Base-by-base conservation (phyloP, 1,139 yeast genomes). In the Insectozyma bohioensis region DNA sequence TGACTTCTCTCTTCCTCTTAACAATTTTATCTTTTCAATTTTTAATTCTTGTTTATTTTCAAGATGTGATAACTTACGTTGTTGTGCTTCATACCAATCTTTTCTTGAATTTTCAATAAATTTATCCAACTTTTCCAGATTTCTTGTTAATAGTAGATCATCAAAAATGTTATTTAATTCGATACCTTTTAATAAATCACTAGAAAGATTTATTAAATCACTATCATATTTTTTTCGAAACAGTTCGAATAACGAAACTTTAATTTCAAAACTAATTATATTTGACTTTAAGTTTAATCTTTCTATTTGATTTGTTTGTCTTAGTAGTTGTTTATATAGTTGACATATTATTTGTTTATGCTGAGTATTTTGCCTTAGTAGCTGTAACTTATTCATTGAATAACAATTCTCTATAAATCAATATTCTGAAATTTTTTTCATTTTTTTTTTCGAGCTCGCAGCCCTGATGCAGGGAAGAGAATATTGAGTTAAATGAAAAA, bases 251-350 rank as follows among this genome's bases (percentile, higher is more conserved):
- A 28, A 7, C n/a, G 20, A 20, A 10, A 33, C 21, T 24, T 33
- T 22, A 15, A 23, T 20, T 3, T 31, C 30, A 8, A 18, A 17
- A 11, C 8, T 16, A 9, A 7, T 16, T 24, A 14, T 14, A 6
- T 21, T 20, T 11, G 3, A 15, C 8, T 10, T 17, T 17, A 9
- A 12, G 14, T 10, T 14, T 23, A 20, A 26, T 30, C n/a, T 48
- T 20, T 20, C 29, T 39, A n/a, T 19, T 28, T 8, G 41, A 13
- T 11, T 39, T 36, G 30, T n/a, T n/a, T n/a, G n/a, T 4, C 62
- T 50, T 17, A 59, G 33, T 12, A 60, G 39, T 6, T 38, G 33
- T 35, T 50, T 40, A 34, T 56, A 59, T 30, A 58, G 23, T 11
- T 32, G 35, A 16, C 37, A 29, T 28, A 42, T 24, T 15, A 43